Evolutionary conservation across 176 grass and related monocot genomes (phyloP).

Genomic region (Oryza meyeriana): DNA sequence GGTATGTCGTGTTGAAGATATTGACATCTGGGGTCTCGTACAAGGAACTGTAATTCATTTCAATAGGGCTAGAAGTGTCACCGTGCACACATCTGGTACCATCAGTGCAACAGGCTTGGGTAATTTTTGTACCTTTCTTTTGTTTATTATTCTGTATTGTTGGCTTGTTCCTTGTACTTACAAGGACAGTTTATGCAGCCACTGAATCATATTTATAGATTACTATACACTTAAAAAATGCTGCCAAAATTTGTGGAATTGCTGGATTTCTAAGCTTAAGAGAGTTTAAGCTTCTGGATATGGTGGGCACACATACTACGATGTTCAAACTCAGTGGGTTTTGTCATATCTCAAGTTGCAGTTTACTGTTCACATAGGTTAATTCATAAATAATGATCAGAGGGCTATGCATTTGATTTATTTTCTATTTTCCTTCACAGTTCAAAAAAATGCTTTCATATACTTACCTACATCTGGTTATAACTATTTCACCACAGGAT

Average conservation of each 20-base stretch:
- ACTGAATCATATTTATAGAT: background rate
- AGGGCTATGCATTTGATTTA: background rate
- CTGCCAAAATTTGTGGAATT: background rate
- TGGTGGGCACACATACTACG: background rate
- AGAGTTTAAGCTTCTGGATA: slow-evolving; percentile 10
- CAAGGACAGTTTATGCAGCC: background rate
- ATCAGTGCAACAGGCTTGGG: slow-evolving; percentile 84
- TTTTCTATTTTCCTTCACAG: slow-evolving; percentile 5
- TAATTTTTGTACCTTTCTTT: slow-evolving; percentile 44
- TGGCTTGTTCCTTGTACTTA: background rate
- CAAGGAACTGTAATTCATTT: slow-evolving; percentile 98
- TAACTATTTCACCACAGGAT: background rate
- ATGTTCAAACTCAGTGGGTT: background rate
- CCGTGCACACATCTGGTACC: slow-evolving; percentile 72
- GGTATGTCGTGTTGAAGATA: slow-evolving; percentile 99
- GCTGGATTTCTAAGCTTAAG: slow-evolving; percentile 1
- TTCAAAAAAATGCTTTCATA: background rate
- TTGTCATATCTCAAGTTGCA: background rate
- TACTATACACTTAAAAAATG: background rate
- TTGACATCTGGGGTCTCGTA: slow-evolving; percentile 88
- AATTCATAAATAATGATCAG: slow-evolving; percentile 4
- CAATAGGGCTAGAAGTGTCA: slow-evolving; percentile 78
- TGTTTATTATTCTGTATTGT: slow-evolving; percentile 2
- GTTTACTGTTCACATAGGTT: slow-evolving; percentile 15
- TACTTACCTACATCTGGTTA: slow-evolving; percentile 12